phyloP scores from a whole-genome alignment of 2,329 filamentous ascomycete species.

The Neofusicoccum sp. region DNA sequence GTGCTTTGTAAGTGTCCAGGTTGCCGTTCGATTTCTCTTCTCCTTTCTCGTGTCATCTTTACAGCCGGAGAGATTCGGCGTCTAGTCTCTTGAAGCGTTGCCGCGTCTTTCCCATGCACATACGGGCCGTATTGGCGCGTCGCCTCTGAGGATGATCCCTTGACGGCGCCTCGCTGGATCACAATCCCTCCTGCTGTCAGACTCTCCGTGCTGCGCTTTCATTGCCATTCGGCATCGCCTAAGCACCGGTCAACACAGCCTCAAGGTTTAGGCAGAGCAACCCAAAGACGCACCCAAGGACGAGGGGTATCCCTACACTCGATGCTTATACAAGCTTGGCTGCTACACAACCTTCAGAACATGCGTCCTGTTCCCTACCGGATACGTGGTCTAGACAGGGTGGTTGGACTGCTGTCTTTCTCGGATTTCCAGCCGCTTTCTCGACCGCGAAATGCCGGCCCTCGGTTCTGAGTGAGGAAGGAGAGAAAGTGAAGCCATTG shows the following conservation, averaged over 20 bases:
- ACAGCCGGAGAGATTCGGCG: background rate
- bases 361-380: background rate
- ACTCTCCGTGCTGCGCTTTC: too few species aligned
- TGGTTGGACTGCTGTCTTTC: background rate
- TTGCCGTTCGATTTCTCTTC: background rate
- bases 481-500: slow-evolving; percentile 6
- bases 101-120: background rate
- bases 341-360: background rate
- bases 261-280: background rate
- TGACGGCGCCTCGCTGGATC: too few species aligned
- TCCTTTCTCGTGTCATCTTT: background rate
- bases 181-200: too few species aligned
- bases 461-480: slow-evolving; percentile 1
- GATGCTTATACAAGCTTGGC: background rate
- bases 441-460: background rate
- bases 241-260: background rate
- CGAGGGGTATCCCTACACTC: background rate
- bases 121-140: background rate
- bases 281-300: too few species aligned
- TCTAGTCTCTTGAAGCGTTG: background rate
- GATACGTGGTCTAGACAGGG: background rate
- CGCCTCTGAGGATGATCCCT: background rate
- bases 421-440: background rate
- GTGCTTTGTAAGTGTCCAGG: background rate
- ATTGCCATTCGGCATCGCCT: too few species aligned